phyloP scores from a whole-genome alignment of 2,329 filamentous ascomycete species.

The Fusarium sp. region DNA sequence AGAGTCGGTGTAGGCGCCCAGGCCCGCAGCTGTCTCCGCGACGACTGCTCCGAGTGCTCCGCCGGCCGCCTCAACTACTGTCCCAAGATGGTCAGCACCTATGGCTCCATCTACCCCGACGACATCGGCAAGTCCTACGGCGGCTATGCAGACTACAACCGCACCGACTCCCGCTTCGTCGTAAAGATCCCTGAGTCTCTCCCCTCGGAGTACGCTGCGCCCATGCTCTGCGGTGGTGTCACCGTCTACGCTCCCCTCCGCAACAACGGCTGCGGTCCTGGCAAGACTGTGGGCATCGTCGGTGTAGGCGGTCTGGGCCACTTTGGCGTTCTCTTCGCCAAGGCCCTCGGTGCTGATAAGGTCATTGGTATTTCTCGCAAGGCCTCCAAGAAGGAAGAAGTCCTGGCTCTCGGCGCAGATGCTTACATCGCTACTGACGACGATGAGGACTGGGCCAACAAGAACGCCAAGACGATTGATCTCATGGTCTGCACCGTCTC shows the following conservation, averaged over 20 bases:
- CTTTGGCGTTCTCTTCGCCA: slow-evolving; percentile 72
- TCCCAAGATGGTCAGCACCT: slow-evolving; percentile 55
- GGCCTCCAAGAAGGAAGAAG: slow-evolving; percentile 61
- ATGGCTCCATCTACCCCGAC: slow-evolving; percentile 59
- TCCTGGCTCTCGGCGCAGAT: slow-evolving; percentile 64
- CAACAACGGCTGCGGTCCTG: slow-evolving; percentile 69
- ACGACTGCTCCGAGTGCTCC: slow-evolving; percentile 52
- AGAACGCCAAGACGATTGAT: slow-evolving; percentile 60
- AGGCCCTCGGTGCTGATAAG: slow-evolving; percentile 68
- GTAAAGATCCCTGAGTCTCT: slow-evolving; percentile 55
- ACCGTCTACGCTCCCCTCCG: slow-evolving; percentile 70
- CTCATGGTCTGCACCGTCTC: slow-evolving; percentile 68
- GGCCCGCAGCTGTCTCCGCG: slow-evolving; percentile 59
- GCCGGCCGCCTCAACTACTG: slow-evolving; percentile 54
- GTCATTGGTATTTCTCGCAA: slow-evolving; percentile 66
- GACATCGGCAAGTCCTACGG: slow-evolving; percentile 54
- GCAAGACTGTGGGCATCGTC: slow-evolving; percentile 71
- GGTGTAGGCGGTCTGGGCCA: slow-evolving; percentile 74
- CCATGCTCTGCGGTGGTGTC: slow-evolving; percentile 75
- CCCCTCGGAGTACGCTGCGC: slow-evolving; percentile 55
- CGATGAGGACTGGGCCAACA: slow-evolving; percentile 61
- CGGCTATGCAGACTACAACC: slow-evolving; percentile 52
- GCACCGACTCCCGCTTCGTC: slow-evolving; percentile 53
- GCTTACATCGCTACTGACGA: slow-evolving; percentile 52
- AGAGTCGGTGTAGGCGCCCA: slow-evolving; percentile 71